Percentiles rank a stretch among this genome's conserved stretches.
These are phyloP conservation scores for Aureobasidium melanogenum DNA, from an alignment of 2,329 filamentous ascomycete genomes.

Conservation along the genomic window DNA sequence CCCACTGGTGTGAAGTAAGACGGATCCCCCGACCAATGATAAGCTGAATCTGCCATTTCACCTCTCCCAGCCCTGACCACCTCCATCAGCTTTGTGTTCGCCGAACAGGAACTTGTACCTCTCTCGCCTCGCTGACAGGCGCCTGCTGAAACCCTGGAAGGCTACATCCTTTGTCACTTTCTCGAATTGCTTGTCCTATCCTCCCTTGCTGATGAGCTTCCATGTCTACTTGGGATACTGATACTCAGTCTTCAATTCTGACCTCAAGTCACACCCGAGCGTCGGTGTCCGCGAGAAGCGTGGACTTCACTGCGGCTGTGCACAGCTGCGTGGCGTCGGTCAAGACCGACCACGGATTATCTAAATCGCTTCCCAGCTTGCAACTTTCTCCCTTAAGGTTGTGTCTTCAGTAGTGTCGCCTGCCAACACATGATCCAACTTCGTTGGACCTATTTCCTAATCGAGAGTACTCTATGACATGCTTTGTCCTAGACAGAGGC, in stretches of 20 bases:
- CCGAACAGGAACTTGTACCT: background rate
- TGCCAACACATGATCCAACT: conserved; percentile 4
- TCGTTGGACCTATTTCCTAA: background rate
- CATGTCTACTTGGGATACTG: background rate
- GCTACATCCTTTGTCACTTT: background rate
- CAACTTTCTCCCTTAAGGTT: background rate
- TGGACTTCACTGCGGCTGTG: conserved; percentile 6
- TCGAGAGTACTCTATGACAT: background rate
- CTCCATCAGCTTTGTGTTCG: background rate
- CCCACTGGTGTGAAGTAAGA: conserved; percentile 10
- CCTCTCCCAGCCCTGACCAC: conserved; percentile 7
- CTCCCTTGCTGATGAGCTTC: background rate
- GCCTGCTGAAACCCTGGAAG: conserved; percentile 5
- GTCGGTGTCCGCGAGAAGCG: conserved; percentile 3
- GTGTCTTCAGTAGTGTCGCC: background rate
- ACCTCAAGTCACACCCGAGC: background rate
- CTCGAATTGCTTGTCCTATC: background rate
- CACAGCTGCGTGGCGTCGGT: background rate
- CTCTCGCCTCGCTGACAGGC: background rate
- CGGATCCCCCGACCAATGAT: conserved; percentile 2
- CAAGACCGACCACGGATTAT: conserved; percentile 9
- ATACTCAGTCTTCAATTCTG: background rate
- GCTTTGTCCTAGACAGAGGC: background rate
- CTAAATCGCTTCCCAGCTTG: background rate
- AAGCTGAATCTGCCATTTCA: background rate